Evolutionary conservation across 192 early-diverging fungal species (phyloP).

Genomic region (Backusella sp.): DNA sequence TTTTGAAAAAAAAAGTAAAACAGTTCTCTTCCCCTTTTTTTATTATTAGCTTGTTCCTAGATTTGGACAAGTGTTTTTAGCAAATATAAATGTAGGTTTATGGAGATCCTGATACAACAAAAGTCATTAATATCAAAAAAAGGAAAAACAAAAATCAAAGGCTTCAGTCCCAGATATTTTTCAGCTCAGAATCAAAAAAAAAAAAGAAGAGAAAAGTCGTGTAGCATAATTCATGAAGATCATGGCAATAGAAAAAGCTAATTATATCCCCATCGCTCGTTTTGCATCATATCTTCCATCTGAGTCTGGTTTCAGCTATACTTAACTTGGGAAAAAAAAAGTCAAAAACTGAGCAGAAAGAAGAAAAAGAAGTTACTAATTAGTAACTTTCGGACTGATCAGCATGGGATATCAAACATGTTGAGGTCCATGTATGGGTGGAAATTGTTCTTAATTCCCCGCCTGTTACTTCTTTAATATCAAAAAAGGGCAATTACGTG

Average conservation of each 20-base stretch:
- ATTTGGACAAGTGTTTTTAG: not conserved
- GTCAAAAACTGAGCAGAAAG: not conserved
- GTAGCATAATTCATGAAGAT: not conserved
- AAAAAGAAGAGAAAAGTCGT: not conserved
- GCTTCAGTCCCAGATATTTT: not conserved
- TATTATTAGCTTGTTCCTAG: not conserved
- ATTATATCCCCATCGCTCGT: not conserved
- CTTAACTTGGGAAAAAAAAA: not conserved
- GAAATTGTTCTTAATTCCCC: not conserved
- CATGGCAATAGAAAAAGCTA: not conserved
- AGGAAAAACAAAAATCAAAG: too few species aligned
- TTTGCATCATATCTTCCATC: not conserved
- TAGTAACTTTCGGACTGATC: not conserved
- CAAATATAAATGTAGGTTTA: not conserved
- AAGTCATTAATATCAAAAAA: not conserved
- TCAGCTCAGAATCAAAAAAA: not conserved
- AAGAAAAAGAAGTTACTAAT: not conserved
- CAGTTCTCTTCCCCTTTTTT: not conserved
- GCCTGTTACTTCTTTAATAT: conserved; percentile 9
- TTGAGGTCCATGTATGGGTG: not conserved
- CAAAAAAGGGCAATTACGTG: conserved; percentile 2
- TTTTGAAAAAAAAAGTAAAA: not conserved
- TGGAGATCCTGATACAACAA: not conserved
- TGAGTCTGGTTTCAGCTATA: not conserved
- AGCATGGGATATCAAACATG: not conserved